phyloP scores from a whole-genome alignment of 352 stramenopile species.

The Globisporangium ultimum region DNA sequence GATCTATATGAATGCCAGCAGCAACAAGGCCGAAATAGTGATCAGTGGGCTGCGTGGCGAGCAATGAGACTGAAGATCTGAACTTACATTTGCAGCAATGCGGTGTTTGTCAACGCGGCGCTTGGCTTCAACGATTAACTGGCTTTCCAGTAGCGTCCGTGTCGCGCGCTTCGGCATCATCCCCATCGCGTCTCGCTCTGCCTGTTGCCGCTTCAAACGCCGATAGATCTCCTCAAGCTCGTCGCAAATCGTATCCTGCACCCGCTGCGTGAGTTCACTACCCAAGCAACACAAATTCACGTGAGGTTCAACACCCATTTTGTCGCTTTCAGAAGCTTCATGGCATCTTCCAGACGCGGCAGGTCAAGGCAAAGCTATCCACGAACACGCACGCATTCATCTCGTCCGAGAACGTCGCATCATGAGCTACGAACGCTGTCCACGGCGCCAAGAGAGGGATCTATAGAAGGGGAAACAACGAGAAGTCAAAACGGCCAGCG shows the following conservation, averaged over 20 bases:
- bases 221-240: constrained; percentile 37
- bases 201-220: constrained; percentile 39
- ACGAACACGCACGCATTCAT: constrained; percentile 31
- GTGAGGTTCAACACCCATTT: not conserved
- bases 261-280: constrained; percentile 39
- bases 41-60: not conserved
- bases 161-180: constrained; percentile 39
- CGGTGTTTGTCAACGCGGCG: constrained; percentile 40
- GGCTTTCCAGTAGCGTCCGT: constrained; percentile 46
- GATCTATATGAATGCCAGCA: constrained; percentile 25
- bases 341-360: not conserved
- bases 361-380: not conserved
- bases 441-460: constrained; percentile 48
- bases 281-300: not conserved
- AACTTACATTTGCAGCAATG: constrained; percentile 41
- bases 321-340: not conserved
- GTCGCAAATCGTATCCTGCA: constrained; percentile 37
- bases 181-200: constrained; percentile 36
- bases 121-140: constrained; percentile 63
- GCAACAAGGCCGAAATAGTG: not conserved
- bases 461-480: not conserved
- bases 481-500: not conserved
- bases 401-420: constrained; percentile 43
- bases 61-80: not conserved
- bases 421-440: constrained; percentile 35